phyloP scores from a whole-genome alignment of 1,139 yeast genomes.

The Entelexis paramagnoliae region DNA sequence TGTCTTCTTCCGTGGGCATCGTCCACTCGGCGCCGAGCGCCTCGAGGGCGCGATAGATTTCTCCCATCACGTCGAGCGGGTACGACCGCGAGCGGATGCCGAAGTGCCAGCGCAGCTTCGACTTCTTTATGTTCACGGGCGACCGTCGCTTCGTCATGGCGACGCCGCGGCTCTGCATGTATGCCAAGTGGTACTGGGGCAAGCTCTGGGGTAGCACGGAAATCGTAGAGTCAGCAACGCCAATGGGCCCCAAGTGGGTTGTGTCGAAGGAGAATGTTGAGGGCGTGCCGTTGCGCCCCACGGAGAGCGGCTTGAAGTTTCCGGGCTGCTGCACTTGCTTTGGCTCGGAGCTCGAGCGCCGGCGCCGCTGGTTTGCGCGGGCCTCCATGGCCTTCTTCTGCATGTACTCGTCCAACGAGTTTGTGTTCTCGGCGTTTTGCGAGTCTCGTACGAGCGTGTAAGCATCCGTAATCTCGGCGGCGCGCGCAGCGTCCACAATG shows the following conservation, averaged over 20 bases:
- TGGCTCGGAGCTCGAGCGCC: constrained; percentile 18
- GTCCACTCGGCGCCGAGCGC: constrained; percentile 98
- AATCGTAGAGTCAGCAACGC: constrained; percentile 44
- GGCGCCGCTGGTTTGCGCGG: constrained; percentile 37
- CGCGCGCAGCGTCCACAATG: constrained; percentile 28
- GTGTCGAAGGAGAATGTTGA: constrained; percentile 24
- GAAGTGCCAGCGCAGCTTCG: constrained; percentile 96
- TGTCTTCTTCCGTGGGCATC: constrained; percentile 46
- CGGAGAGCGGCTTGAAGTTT: constrained; percentile 38
- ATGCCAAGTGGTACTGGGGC: constrained; percentile 90
- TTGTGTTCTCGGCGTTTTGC: constrained; percentile 39
- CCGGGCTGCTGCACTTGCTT: constrained; percentile 22
- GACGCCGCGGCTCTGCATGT: constrained; percentile 53
- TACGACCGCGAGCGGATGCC: constrained; percentile 94
- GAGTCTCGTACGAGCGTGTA: constrained; percentile 83
- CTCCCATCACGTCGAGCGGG: constrained; percentile 98
- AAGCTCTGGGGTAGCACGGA: constrained; percentile 88
- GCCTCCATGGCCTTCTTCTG: constrained; percentile 19
- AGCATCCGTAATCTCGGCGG: constrained; percentile 82
- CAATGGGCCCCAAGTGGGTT: constrained; percentile 26
- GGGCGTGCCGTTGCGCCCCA: constrained; percentile 21
- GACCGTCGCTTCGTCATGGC: constrained; percentile 44
- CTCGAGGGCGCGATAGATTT: constrained; percentile 85
- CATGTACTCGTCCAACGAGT: constrained; percentile 30
- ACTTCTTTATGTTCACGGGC: constrained; percentile 71